Conservation (phyloP, 2,329 filamentous ascomycete genomes). For the Coleophoma cylindrospora region DNA sequence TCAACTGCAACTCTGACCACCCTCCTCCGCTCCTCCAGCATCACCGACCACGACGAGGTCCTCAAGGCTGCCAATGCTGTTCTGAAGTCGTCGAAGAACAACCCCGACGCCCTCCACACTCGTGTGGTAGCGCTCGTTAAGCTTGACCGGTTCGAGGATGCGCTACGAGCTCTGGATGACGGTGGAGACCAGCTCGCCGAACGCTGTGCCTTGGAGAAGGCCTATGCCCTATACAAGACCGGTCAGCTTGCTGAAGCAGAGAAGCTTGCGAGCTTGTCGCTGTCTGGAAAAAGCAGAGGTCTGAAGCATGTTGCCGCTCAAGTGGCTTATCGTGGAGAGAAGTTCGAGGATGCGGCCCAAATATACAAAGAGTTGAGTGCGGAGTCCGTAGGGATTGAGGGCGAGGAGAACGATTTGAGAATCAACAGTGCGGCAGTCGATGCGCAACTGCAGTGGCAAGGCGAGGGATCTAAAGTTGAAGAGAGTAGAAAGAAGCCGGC, state of each 20-base stretch:
- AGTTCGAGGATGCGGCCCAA: conserved; percentile 60
- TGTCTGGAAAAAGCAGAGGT: conserved; percentile 12
- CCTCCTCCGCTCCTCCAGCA: conserved; percentile 45
- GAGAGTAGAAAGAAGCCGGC: conserved; percentile 41
- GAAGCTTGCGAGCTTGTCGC: conserved; percentile 19
- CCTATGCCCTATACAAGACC: conserved; percentile 81
- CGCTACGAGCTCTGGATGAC: conserved; percentile 62
- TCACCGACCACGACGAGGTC: conserved; percentile 69
- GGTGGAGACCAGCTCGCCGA: conserved; percentile 56
- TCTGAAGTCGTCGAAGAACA: conserved; percentile 54
- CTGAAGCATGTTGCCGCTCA: conserved; percentile 54
- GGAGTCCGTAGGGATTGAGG: conserved; percentile 37
- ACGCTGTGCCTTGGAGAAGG: conserved; percentile 61
- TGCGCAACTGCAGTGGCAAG: conserved; percentile 69
- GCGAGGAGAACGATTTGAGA: conserved; percentile 67
- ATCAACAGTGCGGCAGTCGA: conserved; percentile 72
- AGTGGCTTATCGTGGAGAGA: conserved; percentile 69
- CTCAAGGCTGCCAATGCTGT: conserved; percentile 59
- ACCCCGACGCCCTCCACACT: conserved; percentile 57
- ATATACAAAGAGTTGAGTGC: conserved; percentile 57
- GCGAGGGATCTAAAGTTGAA: conserved; percentile 29
- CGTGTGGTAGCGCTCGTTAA: conserved; percentile 73
- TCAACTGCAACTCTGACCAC: conserved; percentile 24
- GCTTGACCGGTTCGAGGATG: conserved; percentile 77
- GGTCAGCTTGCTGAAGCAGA: conserved; percentile 64